Conservation (phyloP, 257 asterid genomes). For the Solanum chiquidenum region DNA sequence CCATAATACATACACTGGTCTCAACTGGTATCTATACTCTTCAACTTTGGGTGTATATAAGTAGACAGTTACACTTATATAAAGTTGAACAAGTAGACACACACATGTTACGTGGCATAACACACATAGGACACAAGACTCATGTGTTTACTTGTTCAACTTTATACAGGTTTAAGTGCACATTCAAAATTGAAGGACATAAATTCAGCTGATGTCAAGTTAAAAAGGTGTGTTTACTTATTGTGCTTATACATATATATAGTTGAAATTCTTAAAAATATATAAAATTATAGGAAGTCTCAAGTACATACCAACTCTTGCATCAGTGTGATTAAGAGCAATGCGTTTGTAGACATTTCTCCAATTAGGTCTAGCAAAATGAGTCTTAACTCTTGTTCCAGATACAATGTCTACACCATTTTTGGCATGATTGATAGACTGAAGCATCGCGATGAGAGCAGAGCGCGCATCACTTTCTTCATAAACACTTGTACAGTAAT, state of each 20-base stretch:
- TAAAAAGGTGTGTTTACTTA: neutral
- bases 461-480: constrained; percentile 86
- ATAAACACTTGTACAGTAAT: constrained; percentile 81
- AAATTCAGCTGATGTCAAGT: neutral
- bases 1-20: too few species aligned
- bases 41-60: too few species aligned
- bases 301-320: constrained; percentile 51
- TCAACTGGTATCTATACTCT: too few species aligned
- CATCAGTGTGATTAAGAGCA: constrained; percentile 49
- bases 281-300: neutral
- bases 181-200: too few species aligned
- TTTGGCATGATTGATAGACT: constrained; percentile 67
- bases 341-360: constrained; percentile 58
- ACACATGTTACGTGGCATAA: neutral
- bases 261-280: neutral
- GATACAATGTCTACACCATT: constrained; percentile 75
- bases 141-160: too few species aligned
- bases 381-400: constrained; percentile 76
- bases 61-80: too few species aligned
- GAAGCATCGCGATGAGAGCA: constrained; percentile 81
- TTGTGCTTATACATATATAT: neutral
- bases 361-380: constrained; percentile 91
- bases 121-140: neutral
- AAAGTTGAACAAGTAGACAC: too few species aligned
- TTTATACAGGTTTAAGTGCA: neutral